Evolutionary conservation across 371 early-diverging fungal genomes (phyloP).

Genomic region (Syncephalastrum contaminatum): DNA sequence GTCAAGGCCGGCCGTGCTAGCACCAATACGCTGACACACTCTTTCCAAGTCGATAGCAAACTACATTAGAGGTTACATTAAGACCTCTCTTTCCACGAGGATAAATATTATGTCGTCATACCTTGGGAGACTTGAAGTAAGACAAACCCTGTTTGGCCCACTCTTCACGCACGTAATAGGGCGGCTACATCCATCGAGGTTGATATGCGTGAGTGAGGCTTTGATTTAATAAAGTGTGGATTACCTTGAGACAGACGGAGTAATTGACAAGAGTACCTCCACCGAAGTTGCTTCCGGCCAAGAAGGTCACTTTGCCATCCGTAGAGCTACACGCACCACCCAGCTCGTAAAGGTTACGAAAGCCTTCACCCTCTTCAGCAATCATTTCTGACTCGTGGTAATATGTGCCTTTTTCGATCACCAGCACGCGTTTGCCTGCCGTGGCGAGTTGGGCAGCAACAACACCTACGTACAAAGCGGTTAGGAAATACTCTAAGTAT

Average conservation of each 20-base stretch:
- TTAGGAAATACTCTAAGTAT: too few relatives aligned
- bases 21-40: conserved; percentile 59
- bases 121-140: conserved; percentile 53
- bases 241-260: conserved; percentile 59
- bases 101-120: not conserved
- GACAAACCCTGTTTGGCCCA: conserved; percentile 69
- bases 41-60: conserved; percentile 49
- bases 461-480: conserved; percentile 27
- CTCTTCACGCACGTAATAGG: conserved; percentile 64
- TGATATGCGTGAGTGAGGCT: not conserved
- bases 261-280: conserved; percentile 69
- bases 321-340: conserved; percentile 25
- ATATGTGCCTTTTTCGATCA: conserved; percentile 69
- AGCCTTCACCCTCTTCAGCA: conserved; percentile 40
- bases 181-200: conserved; percentile 31
- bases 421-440: conserved; percentile 63
- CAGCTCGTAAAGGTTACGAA: conserved; percentile 44
- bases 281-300: conserved; percentile 47
- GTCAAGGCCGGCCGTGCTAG: conserved; percentile 47
- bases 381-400: conserved; percentile 51
- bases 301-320: conserved; percentile 38
- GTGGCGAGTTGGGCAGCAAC: conserved; percentile 62
- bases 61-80: conserved; percentile 7
- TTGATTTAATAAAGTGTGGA: too few relatives aligned
- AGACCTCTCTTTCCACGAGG: not conserved